Conservation (phyloP, 129 eudicot species). For the Escallonia rubra region DNA sequence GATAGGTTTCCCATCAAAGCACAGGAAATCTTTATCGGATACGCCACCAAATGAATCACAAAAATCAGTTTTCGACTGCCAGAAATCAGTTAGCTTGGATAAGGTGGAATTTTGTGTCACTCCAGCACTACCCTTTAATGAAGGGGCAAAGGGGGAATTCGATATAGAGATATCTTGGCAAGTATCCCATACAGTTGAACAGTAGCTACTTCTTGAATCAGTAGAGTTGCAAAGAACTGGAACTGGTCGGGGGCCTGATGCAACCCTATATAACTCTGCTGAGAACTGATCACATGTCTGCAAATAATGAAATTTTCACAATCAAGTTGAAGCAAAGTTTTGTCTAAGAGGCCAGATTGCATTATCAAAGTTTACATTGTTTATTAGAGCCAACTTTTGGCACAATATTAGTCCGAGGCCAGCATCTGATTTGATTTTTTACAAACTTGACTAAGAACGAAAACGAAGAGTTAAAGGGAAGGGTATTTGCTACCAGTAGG, state of each 20-base stretch:
- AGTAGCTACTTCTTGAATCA: slow-evolving; percentile 37
- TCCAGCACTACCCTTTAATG: slow-evolving; percentile 50
- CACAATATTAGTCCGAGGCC: too few species aligned
- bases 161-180: slow-evolving; percentile 48
- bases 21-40: slow-evolving; percentile 28
- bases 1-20: slow-evolving; percentile 59
- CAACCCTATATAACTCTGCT: slow-evolving; percentile 48
- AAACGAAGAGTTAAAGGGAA: too few species aligned
- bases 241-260: slow-evolving; percentile 43
- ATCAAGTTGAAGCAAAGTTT: neutral
- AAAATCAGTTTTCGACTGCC: slow-evolving; percentile 72
- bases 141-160: slow-evolving; percentile 79
- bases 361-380: too few species aligned
- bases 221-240: slow-evolving; percentile 76
- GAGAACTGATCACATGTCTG: slow-evolving; percentile 90
- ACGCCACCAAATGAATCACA: slow-evolving; percentile 66
- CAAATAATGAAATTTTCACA: slow-evolving; percentile 9
- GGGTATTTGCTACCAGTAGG: too few species aligned
- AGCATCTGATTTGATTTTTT: too few species aligned
- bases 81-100: slow-evolving; percentile 58
- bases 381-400: too few species aligned
- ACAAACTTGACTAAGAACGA: too few species aligned
- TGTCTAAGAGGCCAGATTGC: neutral
- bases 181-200: slow-evolving; percentile 64
- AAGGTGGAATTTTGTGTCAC: slow-evolving; percentile 46